Conservation (phyloP, 257 asterid genomes). For the Datura wrightii region DNA sequence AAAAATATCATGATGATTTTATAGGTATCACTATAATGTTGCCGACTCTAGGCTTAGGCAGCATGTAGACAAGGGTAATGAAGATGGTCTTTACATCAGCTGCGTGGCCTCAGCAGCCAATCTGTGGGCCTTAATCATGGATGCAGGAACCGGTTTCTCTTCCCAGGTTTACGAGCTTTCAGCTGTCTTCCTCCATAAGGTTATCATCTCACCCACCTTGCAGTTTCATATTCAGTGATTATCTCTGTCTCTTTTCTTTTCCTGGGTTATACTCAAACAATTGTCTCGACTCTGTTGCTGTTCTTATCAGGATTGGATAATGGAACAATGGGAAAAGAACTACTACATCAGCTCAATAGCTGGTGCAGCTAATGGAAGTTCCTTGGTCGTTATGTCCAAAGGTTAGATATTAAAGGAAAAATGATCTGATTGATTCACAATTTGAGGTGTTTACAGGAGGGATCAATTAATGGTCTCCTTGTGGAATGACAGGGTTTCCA, state of each 20-base stretch:
- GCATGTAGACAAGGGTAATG: constrained; percentile 92
- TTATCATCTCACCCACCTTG: constrained; percentile 35
- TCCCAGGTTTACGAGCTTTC: constrained; percentile 96
- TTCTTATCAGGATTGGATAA: constrained; percentile 85
- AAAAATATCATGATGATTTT: constrained; percentile 21
- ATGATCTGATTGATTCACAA: not conserved
- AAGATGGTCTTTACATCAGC: constrained; percentile 89
- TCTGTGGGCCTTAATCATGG: constrained; percentile 99
- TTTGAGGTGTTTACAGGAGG: not conserved
- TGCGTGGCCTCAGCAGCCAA: constrained; percentile 91
- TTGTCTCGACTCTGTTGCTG: not conserved
- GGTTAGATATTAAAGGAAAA: constrained; percentile 52
- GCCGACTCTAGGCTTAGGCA: constrained; percentile 82
- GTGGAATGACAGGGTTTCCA: constrained; percentile 20
- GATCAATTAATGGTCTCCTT: not conserved
- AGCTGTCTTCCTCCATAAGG: constrained; percentile 91
- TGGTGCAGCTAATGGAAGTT: constrained; percentile 91
- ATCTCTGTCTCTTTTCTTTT: constrained; percentile 18
- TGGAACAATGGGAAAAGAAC: constrained; percentile 99
- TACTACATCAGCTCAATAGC: constrained; percentile 95
- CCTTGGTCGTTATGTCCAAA: constrained; percentile 94
- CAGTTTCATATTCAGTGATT: not conserved
- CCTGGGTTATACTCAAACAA: not conserved
- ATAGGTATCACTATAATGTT: constrained; percentile 85
- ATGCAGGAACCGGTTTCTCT: constrained; percentile 90